Conservation (phyloP, 306 rosid genomes). For the Morella rubra region DNA sequence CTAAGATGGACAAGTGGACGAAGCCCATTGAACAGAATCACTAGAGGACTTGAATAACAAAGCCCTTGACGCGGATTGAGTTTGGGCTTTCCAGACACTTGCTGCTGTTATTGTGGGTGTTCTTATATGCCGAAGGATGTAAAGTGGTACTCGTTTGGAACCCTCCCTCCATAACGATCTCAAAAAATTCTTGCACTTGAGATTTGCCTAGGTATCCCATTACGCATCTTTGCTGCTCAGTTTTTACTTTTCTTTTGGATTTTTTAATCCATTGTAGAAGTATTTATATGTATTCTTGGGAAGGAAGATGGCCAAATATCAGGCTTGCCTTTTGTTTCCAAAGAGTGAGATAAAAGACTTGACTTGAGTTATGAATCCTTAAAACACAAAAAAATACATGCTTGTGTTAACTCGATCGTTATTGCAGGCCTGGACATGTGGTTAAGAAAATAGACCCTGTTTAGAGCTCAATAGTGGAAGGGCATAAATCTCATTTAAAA, state of each 20-base stretch:
- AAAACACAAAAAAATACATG: no score
- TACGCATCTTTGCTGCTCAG: no score
- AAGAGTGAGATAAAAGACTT: no score
- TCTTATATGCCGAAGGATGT: slow-evolving; percentile 42
- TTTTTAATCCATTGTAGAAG: not conserved
- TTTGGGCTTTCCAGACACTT: slow-evolving; percentile 66
- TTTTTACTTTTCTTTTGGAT: no score
- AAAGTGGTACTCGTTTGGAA: slow-evolving; percentile 27
- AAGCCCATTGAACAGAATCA: slow-evolving; percentile 76
- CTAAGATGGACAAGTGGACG: slow-evolving; percentile 79
- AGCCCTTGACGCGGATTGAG: slow-evolving; percentile 72
- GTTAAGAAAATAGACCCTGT: no score
- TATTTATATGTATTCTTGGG: no score
- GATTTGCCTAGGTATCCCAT: not conserved
- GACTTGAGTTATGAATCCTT: no score
- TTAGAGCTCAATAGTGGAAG: not conserved
- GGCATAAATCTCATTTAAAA: not conserved
- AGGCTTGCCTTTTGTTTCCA: not conserved
- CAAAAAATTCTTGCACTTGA: not conserved
- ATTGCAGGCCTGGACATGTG: no score
- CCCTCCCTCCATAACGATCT: not conserved
- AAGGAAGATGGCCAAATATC: no score
- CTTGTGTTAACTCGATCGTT: no score
- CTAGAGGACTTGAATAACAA: slow-evolving; percentile 63
- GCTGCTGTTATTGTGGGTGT: slow-evolving; percentile 46